Evolutionary conservation across 2,329 filamentous ascomycete species (phyloP), one percentile per base, ranked within the genome.

Genomic region (Ceratocystis alfenasii): DNA sequence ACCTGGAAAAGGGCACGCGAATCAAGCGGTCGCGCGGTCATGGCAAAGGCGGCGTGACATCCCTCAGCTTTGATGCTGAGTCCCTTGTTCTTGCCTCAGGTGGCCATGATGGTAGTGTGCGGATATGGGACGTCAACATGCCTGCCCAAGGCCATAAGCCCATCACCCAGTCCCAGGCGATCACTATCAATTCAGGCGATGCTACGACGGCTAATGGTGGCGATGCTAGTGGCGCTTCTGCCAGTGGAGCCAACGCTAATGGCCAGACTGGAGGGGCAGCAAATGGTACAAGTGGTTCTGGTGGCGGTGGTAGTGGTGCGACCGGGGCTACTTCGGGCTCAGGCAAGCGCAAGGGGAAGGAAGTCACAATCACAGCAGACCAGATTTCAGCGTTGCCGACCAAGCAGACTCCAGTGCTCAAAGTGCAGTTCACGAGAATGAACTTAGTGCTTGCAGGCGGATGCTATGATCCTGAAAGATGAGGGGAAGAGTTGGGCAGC

Each of bases 1-100:
- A 96, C 72, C 82, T 99, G 20, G 85, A 85, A n/a, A 88, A 90
- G 64, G 94, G 92, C 4, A 85, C 86, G 22, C 83, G 90, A 25
- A 86, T 94, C 72, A 99, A 99, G 80, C 87, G 90, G 57, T 95
- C 95, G 78, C 88, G 91, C 55, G 94, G 94, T 2, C 94, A 99
- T 72, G 91, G 87, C 45, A 94, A 95, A 74, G 92, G 91, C 45
- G 93, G 93, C 8, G 92, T 99, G 70, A 95, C 90, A 85, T 94
- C 89, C 4, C 80, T 99, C 1, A 90, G 89, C 73, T 99, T 95
- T 83, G 94, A 89, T 70, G 90, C 92, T 20, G 94, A 99, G 75
- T 95, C 90, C 1, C 94, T 84, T 1, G 87, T 96, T 1, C 84
- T 99, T 0, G 88, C 93, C 0, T 96, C 92, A 0, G 91, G 90